These are phyloP conservation scores for Fusarium secorum DNA, from an alignment of 2,329 filamentous ascomycete genomes.

Conservation along the genomic window DNA sequence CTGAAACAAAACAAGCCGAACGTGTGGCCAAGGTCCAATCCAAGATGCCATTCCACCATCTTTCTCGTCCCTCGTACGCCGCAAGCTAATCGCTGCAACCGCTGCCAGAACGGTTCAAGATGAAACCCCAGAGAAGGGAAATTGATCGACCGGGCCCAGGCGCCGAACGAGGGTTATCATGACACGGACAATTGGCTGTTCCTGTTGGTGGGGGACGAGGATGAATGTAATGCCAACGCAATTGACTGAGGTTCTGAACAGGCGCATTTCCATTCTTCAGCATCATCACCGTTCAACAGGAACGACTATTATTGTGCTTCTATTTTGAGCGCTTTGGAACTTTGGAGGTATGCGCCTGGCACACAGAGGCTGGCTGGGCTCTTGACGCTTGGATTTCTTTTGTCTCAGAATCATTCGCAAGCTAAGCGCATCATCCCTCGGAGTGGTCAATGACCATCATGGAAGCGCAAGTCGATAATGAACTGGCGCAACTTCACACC, in stretches of 20 bases:
- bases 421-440: slow-evolving; percentile 28
- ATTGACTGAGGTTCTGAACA: neutral
- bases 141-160: slow-evolving; percentile 36
- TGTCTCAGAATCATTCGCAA: slow-evolving; percentile 27
- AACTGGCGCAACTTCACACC: slow-evolving; percentile 12
- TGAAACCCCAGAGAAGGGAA: slow-evolving; percentile 37
- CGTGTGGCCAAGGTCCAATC: slow-evolving; percentile 39
- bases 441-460: neutral
- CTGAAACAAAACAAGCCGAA: slow-evolving; percentile 42
- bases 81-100: slow-evolving; percentile 29
- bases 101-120: slow-evolving; percentile 30
- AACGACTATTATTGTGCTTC: neutral
- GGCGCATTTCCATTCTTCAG: slow-evolving; percentile 2
- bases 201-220: neutral
- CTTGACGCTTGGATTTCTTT: slow-evolving; percentile 12
- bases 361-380: slow-evolving; percentile 6
- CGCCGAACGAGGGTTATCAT: slow-evolving; percentile 28
- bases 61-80: slow-evolving; percentile 31
- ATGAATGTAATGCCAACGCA: neutral
- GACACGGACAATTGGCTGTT: slow-evolving; percentile 20
- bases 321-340: slow-evolving; percentile 3
- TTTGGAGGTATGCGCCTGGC: slow-evolving; percentile 7
- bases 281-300: neutral
- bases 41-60: slow-evolving; percentile 21
- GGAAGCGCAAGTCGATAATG: slow-evolving; percentile 5